A percentile compares a stretch with the other conserved stretches of the same genome.
Conservation (phyloP, 768 basidiomycete genomes). For the Tephrocybe sp. region DNA sequence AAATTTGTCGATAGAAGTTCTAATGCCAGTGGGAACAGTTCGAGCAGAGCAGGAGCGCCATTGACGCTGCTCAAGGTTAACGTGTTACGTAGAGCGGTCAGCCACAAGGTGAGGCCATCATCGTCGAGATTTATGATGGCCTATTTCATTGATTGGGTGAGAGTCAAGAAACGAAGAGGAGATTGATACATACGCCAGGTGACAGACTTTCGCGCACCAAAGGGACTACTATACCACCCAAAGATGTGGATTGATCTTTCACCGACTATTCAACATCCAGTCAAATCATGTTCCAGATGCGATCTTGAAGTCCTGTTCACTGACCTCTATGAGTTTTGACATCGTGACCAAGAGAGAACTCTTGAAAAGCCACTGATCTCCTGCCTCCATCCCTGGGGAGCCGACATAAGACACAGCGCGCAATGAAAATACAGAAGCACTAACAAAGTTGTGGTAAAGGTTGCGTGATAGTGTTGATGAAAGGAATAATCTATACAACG, state of each 20-base stretch:
- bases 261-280: constrained; percentile 49
- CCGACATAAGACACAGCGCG: constrained; percentile 4
- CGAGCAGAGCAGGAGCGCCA: constrained; percentile 50
- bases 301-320: constrained; percentile 10
- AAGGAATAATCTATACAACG: constrained; percentile 59
- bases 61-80: constrained; percentile 44
- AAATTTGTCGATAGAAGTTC: constrained; percentile 63
- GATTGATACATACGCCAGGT: constrained; percentile 40
- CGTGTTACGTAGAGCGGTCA: constrained; percentile 64
- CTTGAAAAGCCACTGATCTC: constrained; percentile 71
- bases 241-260: constrained; percentile 53
- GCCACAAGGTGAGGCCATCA: constrained; percentile 78
- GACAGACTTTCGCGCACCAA: constrained; percentile 64
- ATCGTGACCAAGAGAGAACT: constrained; percentile 66
- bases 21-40: constrained; percentile 64
- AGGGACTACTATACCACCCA: constrained; percentile 56
- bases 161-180: neutral
- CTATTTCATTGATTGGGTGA: constrained; percentile 33
- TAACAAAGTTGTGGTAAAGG: constrained; percentile 73
- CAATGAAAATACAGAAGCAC: constrained; percentile 19
- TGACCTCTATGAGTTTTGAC: constrained; percentile 66
- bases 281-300: neutral
- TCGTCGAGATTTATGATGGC: constrained; percentile 68
- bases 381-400: constrained; percentile 60
- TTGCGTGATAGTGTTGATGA: constrained; percentile 54